These are phyloP conservation scores for Micromonas commoda DNA, from an alignment of 139 green algal genomes.

Conservation along the genomic window DNA sequence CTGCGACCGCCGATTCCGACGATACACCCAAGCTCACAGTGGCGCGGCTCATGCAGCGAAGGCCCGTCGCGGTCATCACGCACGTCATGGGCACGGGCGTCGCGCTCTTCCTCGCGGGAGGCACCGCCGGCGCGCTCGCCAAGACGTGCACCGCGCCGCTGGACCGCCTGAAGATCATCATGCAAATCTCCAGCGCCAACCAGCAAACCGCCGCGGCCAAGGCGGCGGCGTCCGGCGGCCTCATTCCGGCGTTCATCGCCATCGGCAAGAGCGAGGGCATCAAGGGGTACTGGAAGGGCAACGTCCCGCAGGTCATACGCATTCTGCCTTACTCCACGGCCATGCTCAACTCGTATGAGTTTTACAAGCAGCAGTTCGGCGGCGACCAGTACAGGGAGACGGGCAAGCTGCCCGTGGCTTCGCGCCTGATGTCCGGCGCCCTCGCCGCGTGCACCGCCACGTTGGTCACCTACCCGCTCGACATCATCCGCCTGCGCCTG, in stretches of 20 bases:
- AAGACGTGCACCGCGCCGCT: constrained; percentile 75
- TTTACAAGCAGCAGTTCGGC: constrained; percentile 54
- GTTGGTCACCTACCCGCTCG: constrained; percentile 68
- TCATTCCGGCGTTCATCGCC: constrained; percentile 56
- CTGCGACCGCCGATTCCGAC: no score
- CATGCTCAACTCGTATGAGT: constrained; percentile 63
- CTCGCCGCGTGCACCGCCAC: constrained; percentile 63
- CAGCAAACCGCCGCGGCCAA: constrained; percentile 32
- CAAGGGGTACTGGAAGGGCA: constrained; percentile 71
- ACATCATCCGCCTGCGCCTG: constrained; percentile 68
- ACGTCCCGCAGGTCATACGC: constrained; percentile 61
- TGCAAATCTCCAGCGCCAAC: constrained; percentile 22
- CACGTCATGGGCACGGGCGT: constrained; percentile 44
- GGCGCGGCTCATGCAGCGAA: neutral
- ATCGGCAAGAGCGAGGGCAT: constrained; percentile 72
- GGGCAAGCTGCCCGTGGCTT: constrained; percentile 52
- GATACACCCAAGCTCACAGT: neutral
- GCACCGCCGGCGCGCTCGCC: constrained; percentile 62
- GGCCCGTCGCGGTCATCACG: constrained; percentile 8
- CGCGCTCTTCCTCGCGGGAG: constrained; percentile 67
- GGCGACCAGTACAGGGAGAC: constrained; percentile 37
- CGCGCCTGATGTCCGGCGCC: constrained; percentile 57
- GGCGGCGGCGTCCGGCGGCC: constrained; percentile 46
- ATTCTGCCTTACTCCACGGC: constrained; percentile 61
- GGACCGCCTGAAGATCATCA: constrained; percentile 64